Conservation (phyloP, 352 stramenopile species). For the Phytophthora macrochlamydospora region DNA sequence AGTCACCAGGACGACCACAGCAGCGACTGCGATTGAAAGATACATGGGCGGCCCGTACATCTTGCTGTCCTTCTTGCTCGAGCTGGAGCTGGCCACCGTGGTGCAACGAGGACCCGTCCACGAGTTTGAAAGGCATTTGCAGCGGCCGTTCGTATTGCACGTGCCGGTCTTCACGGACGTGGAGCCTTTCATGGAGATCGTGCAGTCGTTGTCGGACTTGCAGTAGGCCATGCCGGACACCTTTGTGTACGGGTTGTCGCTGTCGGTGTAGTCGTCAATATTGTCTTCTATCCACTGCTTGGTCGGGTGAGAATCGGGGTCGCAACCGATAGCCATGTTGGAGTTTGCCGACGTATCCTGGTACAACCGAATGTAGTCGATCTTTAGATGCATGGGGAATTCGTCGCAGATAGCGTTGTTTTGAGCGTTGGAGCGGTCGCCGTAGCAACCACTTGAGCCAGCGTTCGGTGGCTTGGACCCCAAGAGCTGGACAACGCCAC, state of each 20-base stretch:
- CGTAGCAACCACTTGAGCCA: not conserved
- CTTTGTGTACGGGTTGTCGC: slow-evolving; percentile 46
- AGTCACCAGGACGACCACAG: slow-evolving; percentile 14
- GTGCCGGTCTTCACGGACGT: slow-evolving; percentile 33
- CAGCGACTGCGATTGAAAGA: slow-evolving; percentile 23
- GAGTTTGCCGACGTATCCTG: slow-evolving; percentile 37
- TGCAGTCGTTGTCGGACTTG: slow-evolving; percentile 55
- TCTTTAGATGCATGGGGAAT: slow-evolving; percentile 51
- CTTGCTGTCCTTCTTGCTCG: slow-evolving; percentile 12
- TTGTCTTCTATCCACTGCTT: slow-evolving; percentile 70
- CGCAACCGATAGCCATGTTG: slow-evolving; percentile 1
- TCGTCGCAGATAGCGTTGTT: slow-evolving; percentile 33
- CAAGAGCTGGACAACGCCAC: slow-evolving; percentile 50
- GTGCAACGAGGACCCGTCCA: slow-evolving; percentile 61
- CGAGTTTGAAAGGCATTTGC: slow-evolving; percentile 35
- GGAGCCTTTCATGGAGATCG: slow-evolving; percentile 27
- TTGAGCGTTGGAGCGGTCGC: slow-evolving; percentile 5
- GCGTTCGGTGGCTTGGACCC: slow-evolving; percentile 21
- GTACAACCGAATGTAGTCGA: slow-evolving; percentile 88
- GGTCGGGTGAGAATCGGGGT: slow-evolving; percentile 48
- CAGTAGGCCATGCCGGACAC: slow-evolving; percentile 62
- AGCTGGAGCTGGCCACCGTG: slow-evolving; percentile 9
- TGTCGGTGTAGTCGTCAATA: slow-evolving; percentile 67
- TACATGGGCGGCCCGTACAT: slow-evolving; percentile 33
- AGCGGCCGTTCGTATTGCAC: slow-evolving; percentile 37